Conservation (phyloP, 2,329 filamentous ascomycete species). For the Chaetomium sp. region DNA sequence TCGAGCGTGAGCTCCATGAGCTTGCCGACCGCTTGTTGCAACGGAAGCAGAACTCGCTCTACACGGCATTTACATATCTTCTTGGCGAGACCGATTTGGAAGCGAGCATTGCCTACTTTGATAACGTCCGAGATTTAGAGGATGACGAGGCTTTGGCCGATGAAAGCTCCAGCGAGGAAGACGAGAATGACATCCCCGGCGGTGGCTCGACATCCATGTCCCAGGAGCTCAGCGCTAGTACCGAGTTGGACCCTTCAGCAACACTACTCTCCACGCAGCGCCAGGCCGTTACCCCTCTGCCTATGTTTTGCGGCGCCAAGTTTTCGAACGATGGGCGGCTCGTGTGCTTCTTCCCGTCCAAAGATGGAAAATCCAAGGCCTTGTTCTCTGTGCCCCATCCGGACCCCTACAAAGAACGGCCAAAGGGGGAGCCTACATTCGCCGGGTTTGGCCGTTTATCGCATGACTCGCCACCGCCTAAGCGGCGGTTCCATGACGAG, state of each 20-base stretch:
- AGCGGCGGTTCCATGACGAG: constrained; percentile 44
- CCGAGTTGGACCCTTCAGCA: constrained; percentile 41
- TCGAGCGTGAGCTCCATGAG: constrained; percentile 50
- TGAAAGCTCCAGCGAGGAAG: constrained; percentile 80
- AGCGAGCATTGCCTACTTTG: constrained; percentile 54
- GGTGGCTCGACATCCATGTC: constrained; percentile 54
- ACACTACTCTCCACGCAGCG: constrained; percentile 47
- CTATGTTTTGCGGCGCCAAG: constrained; percentile 52
- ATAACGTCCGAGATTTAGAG: constrained; percentile 57
- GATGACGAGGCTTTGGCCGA: constrained; percentile 54
- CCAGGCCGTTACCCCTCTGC: constrained; percentile 49
- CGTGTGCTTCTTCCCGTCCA: constrained; percentile 63
- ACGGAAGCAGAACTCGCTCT: constrained; percentile 55
- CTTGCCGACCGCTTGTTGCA: constrained; percentile 50
- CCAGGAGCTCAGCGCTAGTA: constrained; percentile 51
- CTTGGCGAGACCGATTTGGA: constrained; percentile 57
- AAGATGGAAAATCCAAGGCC: constrained; percentile 52
- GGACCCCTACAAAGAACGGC: constrained; percentile 41
- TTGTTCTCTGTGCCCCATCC: constrained; percentile 40
- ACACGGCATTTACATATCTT: constrained; percentile 56
- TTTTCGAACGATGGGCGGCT: constrained; percentile 58
- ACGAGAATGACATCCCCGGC: constrained; percentile 53
- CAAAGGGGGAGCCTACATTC: constrained; percentile 50
- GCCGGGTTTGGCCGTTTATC: constrained; percentile 51
- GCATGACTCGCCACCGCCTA: constrained; percentile 43